Percentiles rank a stretch among this genome's conserved stretches.
These are phyloP conservation scores for Xylaria cubensis DNA, from an alignment of 495 filamentous ascomycete species.

Conservation along the genomic window DNA sequence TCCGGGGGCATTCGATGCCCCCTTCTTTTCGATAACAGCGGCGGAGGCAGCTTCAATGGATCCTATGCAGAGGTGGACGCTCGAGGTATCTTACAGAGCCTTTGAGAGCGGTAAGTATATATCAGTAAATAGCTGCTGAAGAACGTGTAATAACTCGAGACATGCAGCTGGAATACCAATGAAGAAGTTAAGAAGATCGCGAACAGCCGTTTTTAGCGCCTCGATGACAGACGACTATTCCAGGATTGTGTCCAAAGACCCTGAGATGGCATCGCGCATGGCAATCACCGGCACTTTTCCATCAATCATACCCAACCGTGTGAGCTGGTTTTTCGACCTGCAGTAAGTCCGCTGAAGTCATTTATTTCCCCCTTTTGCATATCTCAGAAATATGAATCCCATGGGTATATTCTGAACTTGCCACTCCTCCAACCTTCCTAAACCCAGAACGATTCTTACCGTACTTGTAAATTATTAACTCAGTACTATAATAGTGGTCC, in stretches of 20 bases:
- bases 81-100: slow-evolving; percentile 61
- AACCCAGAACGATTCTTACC: too few relatives aligned
- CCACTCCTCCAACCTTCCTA: too few relatives aligned
- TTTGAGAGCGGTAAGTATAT: slow-evolving; percentile 42
- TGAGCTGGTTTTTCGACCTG: slow-evolving; percentile 55
- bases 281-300: slow-evolving; percentile 42
- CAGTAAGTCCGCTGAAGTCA: slow-evolving; percentile 9
- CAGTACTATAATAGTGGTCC: slow-evolving; percentile 32
- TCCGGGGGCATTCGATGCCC: slow-evolving; percentile 52
- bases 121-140: neutral
- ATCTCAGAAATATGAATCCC: too few relatives aligned
- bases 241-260: slow-evolving; percentile 37
- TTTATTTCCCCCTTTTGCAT: too few relatives aligned
- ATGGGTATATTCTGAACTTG: too few relatives aligned
- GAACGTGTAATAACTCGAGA: neutral
- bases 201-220: slow-evolving; percentile 39
- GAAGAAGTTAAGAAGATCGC: slow-evolving; percentile 32
- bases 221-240: slow-evolving; percentile 44
- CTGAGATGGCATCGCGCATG: slow-evolving; percentile 34
- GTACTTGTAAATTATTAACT: too few relatives aligned
- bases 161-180: slow-evolving; percentile 35
- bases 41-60: slow-evolving; percentile 56
- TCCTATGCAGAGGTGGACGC: slow-evolving; percentile 42
- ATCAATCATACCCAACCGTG: slow-evolving; percentile 59
- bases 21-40: slow-evolving; percentile 65